Percentiles rank a stretch among this genome's conserved stretches.
phyloP scores from a whole-genome alignment of 768 basidiomycete genomes.

The Neoboletus subvelutipes region DNA sequence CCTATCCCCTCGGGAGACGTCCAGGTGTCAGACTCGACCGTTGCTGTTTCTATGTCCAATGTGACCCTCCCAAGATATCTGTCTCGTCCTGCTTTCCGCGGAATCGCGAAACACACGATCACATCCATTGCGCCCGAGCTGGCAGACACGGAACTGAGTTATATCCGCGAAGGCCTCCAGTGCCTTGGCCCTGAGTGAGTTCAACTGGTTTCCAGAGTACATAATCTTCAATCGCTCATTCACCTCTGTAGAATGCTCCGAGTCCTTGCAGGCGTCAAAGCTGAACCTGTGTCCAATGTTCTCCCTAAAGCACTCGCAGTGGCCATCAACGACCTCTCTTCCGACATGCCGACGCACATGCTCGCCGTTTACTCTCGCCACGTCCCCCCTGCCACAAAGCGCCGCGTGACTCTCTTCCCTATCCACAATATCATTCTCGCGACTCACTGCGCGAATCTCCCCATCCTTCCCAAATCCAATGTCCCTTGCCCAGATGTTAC shows the following conservation, averaged over 20 bases:
- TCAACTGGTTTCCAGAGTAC: too few relatives aligned
- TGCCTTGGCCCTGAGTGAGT: conserved; percentile 31
- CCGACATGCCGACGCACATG: conserved; percentile 34
- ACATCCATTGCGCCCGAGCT: conserved; percentile 28
- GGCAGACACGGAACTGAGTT: conserved; percentile 20
- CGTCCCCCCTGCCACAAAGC: conserved; percentile 23
- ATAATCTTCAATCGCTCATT: too few relatives aligned
- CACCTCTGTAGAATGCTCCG: conserved; percentile 26
- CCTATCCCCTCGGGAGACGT: conserved; percentile 17
- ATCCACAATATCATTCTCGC: conserved; percentile 39
- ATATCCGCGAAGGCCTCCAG: conserved; percentile 30
- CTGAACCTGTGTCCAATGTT: conserved; percentile 14
- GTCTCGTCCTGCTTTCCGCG: conserved; percentile 19
- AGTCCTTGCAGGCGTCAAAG: conserved; percentile 31
- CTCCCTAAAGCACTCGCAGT: conserved; percentile 32
- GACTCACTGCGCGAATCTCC: conserved; percentile 30
- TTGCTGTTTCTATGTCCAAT: conserved; percentile 5
- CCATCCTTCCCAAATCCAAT: conserved; percentile 17
- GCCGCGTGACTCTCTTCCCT: conserved; percentile 36
- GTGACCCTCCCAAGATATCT: conserved; percentile 27
- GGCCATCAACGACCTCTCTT: conserved; percentile 30
- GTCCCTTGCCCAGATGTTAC: conserved; percentile 9
- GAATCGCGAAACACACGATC: conserved; percentile 16
- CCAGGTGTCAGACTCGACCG: conserved; percentile 1
- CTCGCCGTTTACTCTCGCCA: conserved; percentile 30